Percentiles rank a stretch among this genome's conserved stretches.
These are phyloP conservation scores for Lipomyces anomalus DNA, from an alignment of 805 yeast species.

Conservation along the genomic window DNA sequence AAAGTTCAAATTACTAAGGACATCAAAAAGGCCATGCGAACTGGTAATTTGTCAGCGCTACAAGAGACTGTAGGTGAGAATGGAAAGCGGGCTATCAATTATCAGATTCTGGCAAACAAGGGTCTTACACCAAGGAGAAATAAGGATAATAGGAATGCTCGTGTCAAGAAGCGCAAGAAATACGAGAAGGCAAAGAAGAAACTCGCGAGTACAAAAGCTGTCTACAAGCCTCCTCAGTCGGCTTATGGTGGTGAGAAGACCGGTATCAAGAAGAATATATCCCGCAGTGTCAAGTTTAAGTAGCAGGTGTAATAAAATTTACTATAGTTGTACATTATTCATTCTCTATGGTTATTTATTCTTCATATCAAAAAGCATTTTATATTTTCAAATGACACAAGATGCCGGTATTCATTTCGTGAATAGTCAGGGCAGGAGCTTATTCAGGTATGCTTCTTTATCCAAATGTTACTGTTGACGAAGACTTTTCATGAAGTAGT, in stretches of 20 bases:
- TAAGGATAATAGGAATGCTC: constrained; percentile 89
- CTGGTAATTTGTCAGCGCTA: constrained; percentile 73
- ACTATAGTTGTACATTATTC: not conserved
- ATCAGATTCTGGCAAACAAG: constrained; percentile 91
- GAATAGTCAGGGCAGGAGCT: too few species aligned
- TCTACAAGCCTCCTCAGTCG: constrained; percentile 63
- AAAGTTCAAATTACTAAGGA: constrained; percentile 18
- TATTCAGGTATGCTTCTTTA: too few species aligned
- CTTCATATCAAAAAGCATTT: constrained; percentile 9
- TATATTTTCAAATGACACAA: not conserved
- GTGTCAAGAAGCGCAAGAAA: constrained; percentile 98
- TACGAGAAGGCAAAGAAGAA: constrained; percentile 93
- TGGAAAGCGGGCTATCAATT: constrained; percentile 92
- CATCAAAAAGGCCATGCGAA: constrained; percentile 58
- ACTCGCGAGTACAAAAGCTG: constrained; percentile 82
- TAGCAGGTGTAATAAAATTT: constrained; percentile 2
- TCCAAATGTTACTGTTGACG: too few species aligned
- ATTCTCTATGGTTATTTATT: constrained; percentile 2
- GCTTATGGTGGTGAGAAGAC: constrained; percentile 92
- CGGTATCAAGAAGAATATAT: constrained; percentile 91
- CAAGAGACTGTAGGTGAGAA: constrained; percentile 61
- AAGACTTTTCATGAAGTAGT: too few species aligned
- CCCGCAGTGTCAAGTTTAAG: constrained; percentile 75
- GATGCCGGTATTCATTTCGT: not conserved
- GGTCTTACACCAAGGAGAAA: constrained; percentile 91